Evolutionary conservation across 2,329 filamentous ascomycete genomes (phyloP).

Genomic region (Trichoderma koningii): DNA sequence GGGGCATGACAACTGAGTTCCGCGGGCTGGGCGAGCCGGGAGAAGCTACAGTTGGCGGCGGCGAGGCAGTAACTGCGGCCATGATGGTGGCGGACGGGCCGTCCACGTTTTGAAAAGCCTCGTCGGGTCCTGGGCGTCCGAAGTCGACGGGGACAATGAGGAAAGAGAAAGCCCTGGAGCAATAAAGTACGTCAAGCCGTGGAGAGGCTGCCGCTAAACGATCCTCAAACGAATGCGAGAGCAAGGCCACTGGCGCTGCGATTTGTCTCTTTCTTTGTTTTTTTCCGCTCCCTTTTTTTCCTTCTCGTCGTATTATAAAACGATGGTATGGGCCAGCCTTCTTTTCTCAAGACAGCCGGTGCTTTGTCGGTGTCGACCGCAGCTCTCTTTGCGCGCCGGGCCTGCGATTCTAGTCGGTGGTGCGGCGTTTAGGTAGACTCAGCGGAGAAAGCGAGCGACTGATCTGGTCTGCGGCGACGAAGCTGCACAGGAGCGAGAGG

Average conservation of each 20-base stretch:
- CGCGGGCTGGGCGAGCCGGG: conserved; percentile 29
- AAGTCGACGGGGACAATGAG: not conserved
- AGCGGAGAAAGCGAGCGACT: conserved; percentile 27
- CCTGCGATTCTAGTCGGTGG: conserved; percentile 8
- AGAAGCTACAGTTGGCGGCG: conserved; percentile 38
- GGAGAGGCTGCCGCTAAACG: conserved; percentile 15
- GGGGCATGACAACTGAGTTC: conserved; percentile 16
- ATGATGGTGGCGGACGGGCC: conserved; percentile 33
- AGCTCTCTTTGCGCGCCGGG: conserved; percentile 13
- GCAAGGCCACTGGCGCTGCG: not conserved
- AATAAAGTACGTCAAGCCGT: conserved; percentile 1
- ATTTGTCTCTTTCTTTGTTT: not conserved
- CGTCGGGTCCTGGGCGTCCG: conserved; percentile 11
- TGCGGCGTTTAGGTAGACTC: conserved; percentile 10
- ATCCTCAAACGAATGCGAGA: conserved; percentile 9
- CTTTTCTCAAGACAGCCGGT: not conserved
- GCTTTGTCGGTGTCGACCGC: not conserved
- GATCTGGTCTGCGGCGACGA: conserved; percentile 20
- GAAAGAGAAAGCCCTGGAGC: not conserved
- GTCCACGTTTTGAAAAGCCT: conserved; percentile 11
- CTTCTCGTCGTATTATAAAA: not conserved
- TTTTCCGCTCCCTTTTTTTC: too few relatives aligned
- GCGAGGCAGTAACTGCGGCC: conserved; percentile 42
- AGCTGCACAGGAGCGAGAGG: conserved; percentile 3
- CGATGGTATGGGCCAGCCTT: not conserved